Evolutionary conservation across 2,329 filamentous ascomycete species (phyloP).

Genomic region (Chaetomium sp.): DNA sequence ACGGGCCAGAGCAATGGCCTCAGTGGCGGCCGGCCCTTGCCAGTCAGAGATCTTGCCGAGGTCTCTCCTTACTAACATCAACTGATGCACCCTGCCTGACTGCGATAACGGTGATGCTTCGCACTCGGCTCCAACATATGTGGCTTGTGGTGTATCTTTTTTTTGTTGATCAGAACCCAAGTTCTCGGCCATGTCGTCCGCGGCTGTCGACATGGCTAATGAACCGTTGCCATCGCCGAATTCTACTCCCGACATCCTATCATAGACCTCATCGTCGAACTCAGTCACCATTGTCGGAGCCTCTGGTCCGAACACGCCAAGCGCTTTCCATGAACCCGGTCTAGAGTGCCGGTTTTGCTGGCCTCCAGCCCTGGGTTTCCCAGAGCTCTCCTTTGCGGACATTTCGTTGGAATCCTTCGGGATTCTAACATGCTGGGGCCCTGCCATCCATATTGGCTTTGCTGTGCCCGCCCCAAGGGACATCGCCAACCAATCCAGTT

Average conservation of each 20-base stretch:
- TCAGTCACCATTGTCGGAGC: too few species aligned
- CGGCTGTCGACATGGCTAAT: too few species aligned
- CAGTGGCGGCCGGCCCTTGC: neutral
- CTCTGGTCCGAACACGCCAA: too few species aligned
- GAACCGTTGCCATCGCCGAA: too few species aligned
- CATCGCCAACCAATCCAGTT: neutral
- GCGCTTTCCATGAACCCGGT: too few species aligned
- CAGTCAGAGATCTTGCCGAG: neutral
- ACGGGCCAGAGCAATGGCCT: neutral
- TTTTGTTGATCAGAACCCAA: too few species aligned
- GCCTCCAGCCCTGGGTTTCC: too few species aligned
- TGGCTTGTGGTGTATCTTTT: neutral
- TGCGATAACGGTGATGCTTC: neutral
- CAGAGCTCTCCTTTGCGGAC: neutral
- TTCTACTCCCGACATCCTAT: too few species aligned
- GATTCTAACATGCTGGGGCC: neutral
- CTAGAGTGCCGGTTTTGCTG: too few species aligned
- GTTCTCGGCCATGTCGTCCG: too few species aligned
- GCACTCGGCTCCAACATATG: neutral
- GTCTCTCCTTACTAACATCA: neutral
- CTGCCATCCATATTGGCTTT: neutral
- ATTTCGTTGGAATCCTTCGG: neutral
- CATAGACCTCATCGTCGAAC: too few species aligned
- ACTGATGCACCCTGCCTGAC: neutral
- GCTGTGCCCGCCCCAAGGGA: neutral